phyloP scores from a whole-genome alignment of 805 yeast species.

The Schizosaccharomyces lindneri region DNA sequence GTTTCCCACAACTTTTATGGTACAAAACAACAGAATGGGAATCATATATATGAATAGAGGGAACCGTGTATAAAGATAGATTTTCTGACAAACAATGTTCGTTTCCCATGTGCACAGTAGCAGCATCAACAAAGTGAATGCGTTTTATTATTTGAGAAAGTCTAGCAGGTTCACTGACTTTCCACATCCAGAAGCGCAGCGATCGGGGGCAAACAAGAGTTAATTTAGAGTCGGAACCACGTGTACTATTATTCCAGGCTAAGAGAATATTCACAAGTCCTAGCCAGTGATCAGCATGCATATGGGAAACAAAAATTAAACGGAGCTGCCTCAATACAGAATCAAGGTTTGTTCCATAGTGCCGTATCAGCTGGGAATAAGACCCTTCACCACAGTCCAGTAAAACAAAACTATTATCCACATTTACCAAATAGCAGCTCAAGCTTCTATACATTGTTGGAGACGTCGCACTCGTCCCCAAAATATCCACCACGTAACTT shows the following conservation, averaged over 20 bases:
- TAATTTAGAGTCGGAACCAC: not conserved
- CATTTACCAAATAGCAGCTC: not conserved
- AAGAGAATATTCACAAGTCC: slow-evolving; percentile 50
- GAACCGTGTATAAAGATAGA: slow-evolving; percentile 27
- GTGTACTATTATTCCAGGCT: slow-evolving; percentile 11
- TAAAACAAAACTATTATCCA: slow-evolving; percentile 12
- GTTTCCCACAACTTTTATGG: slow-evolving; percentile 26
- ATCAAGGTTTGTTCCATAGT: slow-evolving; percentile 23
- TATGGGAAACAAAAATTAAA: slow-evolving; percentile 53
- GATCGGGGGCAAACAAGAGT: not conserved
- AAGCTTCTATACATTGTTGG: not conserved
- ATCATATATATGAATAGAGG: slow-evolving; percentile 66
- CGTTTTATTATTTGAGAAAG: not conserved
- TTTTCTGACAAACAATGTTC: not conserved
- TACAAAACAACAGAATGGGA: slow-evolving; percentile 44
- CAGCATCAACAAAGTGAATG: not conserved
- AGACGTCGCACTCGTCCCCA: not conserved
- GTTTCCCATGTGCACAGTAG: too few relatives aligned
- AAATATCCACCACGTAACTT: not conserved
- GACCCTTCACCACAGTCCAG: slow-evolving; percentile 96
- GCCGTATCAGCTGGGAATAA: slow-evolving; percentile 40
- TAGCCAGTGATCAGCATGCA: slow-evolving; percentile 92
- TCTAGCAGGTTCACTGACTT: not conserved
- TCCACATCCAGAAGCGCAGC: not conserved
- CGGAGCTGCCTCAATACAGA: slow-evolving; percentile 34